Percentiles rank a stretch among this genome's conserved stretches.
Evolutionary conservation across 2,329 filamentous ascomycete genomes (phyloP).

Genomic region (Nigrograna mackinnonii): DNA sequence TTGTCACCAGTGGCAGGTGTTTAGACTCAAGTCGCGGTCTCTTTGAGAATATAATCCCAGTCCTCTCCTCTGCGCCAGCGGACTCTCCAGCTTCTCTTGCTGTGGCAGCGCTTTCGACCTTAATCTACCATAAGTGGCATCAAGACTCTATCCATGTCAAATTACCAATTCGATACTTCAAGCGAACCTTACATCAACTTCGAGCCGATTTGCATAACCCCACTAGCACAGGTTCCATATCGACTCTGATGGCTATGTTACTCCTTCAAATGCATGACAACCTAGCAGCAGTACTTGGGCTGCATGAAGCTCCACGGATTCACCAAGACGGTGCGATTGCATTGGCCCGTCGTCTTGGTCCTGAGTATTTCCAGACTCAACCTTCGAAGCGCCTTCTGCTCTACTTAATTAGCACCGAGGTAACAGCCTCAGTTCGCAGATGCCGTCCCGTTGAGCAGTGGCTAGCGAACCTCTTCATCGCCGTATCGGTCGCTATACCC

Average conservation of each 20-base stretch:
- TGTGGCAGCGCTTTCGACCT: not conserved
- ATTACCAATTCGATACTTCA: not conserved
- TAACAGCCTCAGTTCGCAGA: too few relatives aligned
- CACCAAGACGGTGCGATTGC: slow-evolving; percentile 9
- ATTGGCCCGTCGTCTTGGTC: too few relatives aligned
- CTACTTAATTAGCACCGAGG: too few relatives aligned
- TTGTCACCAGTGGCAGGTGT: slow-evolving; percentile 3
- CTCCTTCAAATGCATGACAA: not conserved
- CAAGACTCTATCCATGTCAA: not conserved
- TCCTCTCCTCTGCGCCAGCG: slow-evolving; percentile 4
- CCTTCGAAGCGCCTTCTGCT: too few relatives aligned
- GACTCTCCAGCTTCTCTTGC: slow-evolving; percentile 7
- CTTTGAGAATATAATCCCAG: slow-evolving; percentile 7
- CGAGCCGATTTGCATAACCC: not conserved
- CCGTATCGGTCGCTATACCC: too few relatives aligned
- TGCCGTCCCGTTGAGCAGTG: too few relatives aligned
- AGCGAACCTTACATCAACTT: not conserved
- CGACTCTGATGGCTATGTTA: not conserved
- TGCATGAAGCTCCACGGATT: not conserved
- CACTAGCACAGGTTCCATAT: not conserved
- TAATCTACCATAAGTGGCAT: not conserved
- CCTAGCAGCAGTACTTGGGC: slow-evolving; percentile 3
- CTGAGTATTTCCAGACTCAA: too few relatives aligned
- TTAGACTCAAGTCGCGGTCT: slow-evolving; percentile 3
- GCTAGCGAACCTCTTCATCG: too few relatives aligned